phyloP scores from a whole-genome alignment of 2,329 filamentous ascomycete genomes.

The Rutstroemia sp. region DNA sequence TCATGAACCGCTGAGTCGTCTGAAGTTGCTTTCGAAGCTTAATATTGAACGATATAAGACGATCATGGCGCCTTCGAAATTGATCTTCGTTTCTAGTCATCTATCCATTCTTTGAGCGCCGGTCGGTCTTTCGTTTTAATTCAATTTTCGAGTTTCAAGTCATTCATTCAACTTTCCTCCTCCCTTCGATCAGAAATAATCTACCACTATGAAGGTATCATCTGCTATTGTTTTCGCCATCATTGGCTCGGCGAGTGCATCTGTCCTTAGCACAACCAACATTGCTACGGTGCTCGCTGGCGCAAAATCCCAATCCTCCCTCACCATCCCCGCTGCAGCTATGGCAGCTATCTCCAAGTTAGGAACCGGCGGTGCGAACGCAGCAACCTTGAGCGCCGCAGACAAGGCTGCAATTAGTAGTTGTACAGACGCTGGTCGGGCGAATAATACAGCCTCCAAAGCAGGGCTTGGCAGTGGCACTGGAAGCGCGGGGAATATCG shows the following conservation, averaged over 20 bases:
- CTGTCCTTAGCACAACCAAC: constrained; percentile 17
- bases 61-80: neutral
- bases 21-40: neutral
- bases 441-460: constrained; percentile 20
- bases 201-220: constrained; percentile 12
- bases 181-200: neutral
- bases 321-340: constrained; percentile 18
- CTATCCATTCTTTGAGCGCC: constrained; percentile 12
- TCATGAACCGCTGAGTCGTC: neutral
- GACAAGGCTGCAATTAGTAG: constrained; percentile 15
- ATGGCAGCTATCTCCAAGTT: constrained; percentile 21
- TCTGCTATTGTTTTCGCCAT: constrained; percentile 9
- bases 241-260: constrained; percentile 13
- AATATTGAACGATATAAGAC: constrained; percentile 11
- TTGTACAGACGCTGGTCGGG: constrained; percentile 13
- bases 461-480: constrained; percentile 12
- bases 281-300: constrained; percentile 18
- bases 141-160: neutral
- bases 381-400: constrained; percentile 10
- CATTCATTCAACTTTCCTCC: neutral
- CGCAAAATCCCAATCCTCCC: constrained; percentile 10
- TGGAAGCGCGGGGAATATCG: constrained; percentile 17
- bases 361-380: constrained; percentile 17
- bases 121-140: constrained; percentile 11
- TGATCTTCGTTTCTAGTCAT: neutral